A percentile compares a stretch with the other conserved stretches of the same genome.
Conservation (phyloP, 2,329 filamentous ascomycete species). For the Coleophoma cylindrospora region DNA sequence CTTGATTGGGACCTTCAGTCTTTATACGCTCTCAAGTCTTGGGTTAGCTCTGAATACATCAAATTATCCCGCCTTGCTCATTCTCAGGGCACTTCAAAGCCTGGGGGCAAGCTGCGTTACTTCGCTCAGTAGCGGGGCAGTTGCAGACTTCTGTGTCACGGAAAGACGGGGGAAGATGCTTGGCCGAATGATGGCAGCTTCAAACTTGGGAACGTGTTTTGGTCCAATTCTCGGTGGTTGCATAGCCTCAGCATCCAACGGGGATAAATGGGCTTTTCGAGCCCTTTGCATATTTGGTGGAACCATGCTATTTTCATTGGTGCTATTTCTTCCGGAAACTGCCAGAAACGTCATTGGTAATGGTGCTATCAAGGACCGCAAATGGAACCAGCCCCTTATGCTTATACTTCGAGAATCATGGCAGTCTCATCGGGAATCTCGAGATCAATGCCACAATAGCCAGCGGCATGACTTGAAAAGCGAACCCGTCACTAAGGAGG, state of each 20-base stretch:
- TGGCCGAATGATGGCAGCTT: not conserved
- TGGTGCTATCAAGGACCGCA: constrained; percentile 35
- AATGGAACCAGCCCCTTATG: not conserved
- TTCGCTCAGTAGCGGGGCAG: constrained; percentile 61
- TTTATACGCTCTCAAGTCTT: constrained; percentile 49
- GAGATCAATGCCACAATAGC: not conserved
- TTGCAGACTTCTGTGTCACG: constrained; percentile 53
- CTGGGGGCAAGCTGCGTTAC: constrained; percentile 48
- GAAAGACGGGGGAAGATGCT: not conserved
- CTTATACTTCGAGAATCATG: not conserved
- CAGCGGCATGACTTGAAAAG: not conserved
- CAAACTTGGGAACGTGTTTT: not conserved
- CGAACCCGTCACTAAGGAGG: not conserved
- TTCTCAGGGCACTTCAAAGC: constrained; percentile 49
- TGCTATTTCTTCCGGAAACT: constrained; percentile 8
- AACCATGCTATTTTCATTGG: constrained; percentile 21
- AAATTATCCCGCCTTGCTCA: constrained; percentile 42
- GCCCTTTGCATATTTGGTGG: constrained; percentile 40
- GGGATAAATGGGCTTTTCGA: constrained; percentile 37
- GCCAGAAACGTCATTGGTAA: constrained; percentile 8
- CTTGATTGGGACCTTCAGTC: constrained; percentile 43
- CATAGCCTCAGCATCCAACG: not conserved
- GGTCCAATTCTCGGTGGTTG: not conserved
- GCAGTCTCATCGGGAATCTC: not conserved
- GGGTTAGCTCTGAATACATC: constrained; percentile 40